A percentile compares a stretch with the other conserved stretches of the same genome.
phyloP scores from a whole-genome alignment of 2,329 filamentous ascomycete genomes.

The Xylaria sp. region DNA sequence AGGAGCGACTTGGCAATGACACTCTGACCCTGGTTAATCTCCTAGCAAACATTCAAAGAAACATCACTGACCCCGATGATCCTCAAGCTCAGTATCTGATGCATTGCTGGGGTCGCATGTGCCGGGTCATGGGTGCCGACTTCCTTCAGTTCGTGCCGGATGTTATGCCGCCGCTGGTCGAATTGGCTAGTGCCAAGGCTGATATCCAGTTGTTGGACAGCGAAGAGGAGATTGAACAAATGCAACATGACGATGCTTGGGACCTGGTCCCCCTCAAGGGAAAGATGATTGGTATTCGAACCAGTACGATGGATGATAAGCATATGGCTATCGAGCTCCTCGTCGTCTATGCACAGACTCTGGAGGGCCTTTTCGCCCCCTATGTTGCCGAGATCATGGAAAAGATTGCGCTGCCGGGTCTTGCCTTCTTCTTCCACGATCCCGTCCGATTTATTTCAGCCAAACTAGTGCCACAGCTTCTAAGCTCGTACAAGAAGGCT shows the following conservation, averaged over 20 bases:
- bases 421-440: constrained; percentile 99
- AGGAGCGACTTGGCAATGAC: constrained; percentile 83
- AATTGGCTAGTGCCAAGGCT: constrained; percentile 89
- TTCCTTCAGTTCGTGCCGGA: constrained; percentile 89
- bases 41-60: constrained; percentile 78
- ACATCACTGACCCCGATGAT: constrained; percentile 85
- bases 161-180: constrained; percentile 89
- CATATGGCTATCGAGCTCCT: constrained; percentile 99
- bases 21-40: constrained; percentile 83
- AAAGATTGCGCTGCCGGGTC: constrained; percentile 86
- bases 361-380: constrained; percentile 87
- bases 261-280: constrained; percentile 94
- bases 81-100: constrained; percentile 95
- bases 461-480: constrained; percentile 85
- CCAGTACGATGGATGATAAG: constrained; percentile 94
- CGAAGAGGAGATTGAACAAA: constrained; percentile 85
- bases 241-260: constrained; percentile 95
- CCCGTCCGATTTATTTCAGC: constrained; percentile 92
- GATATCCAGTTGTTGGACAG: constrained; percentile 95
- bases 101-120: constrained; percentile 99
- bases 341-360: constrained; percentile 91
- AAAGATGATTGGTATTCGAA: constrained; percentile 97
- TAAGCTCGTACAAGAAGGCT: constrained; percentile 90
- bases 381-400: constrained; percentile 94
- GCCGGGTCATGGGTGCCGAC: constrained; percentile 81